Evolutionary conservation across 1,284 basidiomycete species (phyloP).

Genomic region (Ceratobasidium sp.): DNA sequence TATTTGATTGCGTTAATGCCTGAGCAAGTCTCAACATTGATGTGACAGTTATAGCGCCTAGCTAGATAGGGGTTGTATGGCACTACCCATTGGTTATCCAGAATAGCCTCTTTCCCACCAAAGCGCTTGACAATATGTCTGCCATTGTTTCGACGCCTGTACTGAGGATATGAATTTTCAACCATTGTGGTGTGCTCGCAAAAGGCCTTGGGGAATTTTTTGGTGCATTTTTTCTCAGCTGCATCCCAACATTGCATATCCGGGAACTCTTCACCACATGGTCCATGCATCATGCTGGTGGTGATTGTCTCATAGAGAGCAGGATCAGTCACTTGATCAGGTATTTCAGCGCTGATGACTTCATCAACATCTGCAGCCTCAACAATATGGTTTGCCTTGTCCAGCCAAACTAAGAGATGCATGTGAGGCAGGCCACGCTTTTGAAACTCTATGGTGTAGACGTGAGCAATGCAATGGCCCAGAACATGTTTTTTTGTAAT

Average conservation of each 20-base stretch:
- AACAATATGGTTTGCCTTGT: conserved; percentile 48
- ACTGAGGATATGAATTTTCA: conserved; percentile 52
- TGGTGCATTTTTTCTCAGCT: conserved; percentile 50
- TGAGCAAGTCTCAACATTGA: conserved; percentile 55
- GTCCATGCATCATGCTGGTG: conserved; percentile 58
- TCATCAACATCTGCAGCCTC: conserved; percentile 52
- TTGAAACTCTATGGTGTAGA: conserved; percentile 61
- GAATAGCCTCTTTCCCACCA: not conserved
- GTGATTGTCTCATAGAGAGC: conserved; percentile 50
- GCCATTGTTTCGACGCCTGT: conserved; percentile 37
- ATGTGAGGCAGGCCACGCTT: conserved; percentile 59
- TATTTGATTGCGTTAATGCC: conserved; percentile 54
- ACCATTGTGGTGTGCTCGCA: conserved; percentile 50
- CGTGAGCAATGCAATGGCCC: conserved; percentile 48
- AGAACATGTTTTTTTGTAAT: conserved; percentile 52
- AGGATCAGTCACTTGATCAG: conserved; percentile 53
- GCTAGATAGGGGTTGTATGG: conserved; percentile 52
- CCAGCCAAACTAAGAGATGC: conserved; percentile 55
- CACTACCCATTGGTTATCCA: conserved; percentile 53
- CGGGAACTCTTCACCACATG: conserved; percentile 49
- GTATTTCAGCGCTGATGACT: conserved; percentile 53
- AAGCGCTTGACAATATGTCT: not conserved
- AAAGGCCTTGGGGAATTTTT: conserved; percentile 50
- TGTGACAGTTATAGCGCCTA: conserved; percentile 55
- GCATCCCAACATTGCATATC: not conserved